Conservation (phyloP, 257 asterid species). For the Lycium barbarum region DNA sequence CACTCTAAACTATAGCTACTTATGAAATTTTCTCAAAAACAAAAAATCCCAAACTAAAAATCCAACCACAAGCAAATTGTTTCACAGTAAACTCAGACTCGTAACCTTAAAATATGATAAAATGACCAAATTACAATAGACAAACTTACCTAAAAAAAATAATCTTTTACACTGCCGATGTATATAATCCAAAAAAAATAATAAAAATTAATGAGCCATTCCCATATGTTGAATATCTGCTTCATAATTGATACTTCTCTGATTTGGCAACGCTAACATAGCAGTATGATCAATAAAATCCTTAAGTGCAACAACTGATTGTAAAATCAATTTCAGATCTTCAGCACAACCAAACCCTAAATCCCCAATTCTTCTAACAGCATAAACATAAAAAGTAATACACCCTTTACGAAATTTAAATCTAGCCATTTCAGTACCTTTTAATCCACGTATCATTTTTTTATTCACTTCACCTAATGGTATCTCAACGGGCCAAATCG, state of each 20-base stretch:
- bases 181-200: no score
- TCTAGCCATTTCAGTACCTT: constrained; percentile 82
- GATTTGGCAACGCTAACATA: constrained; percentile 96
- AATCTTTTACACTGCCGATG: no score
- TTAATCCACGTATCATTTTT: constrained; percentile 71
- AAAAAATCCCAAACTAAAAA: no score
- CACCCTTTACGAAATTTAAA: constrained; percentile 94
- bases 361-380: constrained; percentile 70
- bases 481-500: constrained; percentile 85
- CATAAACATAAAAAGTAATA: constrained; percentile 87
- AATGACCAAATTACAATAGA: no score
- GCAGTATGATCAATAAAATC: constrained; percentile 98
- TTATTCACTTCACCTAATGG: constrained; percentile 92
- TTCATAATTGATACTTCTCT: constrained; percentile 69
- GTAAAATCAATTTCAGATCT: constrained; percentile 70
- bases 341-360: constrained; percentile 70
- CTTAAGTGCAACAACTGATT: constrained; percentile 77
- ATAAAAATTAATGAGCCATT: constrained; percentile 54
- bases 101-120: no score
- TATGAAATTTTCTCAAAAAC: no score
- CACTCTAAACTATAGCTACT: no score
- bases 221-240: constrained; percentile 54
- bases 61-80: no score
- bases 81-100: no score
- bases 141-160: no score